Base-by-base conservation (phyloP, 352 stramenopile species). In the Phytophthora sojae region DNA sequence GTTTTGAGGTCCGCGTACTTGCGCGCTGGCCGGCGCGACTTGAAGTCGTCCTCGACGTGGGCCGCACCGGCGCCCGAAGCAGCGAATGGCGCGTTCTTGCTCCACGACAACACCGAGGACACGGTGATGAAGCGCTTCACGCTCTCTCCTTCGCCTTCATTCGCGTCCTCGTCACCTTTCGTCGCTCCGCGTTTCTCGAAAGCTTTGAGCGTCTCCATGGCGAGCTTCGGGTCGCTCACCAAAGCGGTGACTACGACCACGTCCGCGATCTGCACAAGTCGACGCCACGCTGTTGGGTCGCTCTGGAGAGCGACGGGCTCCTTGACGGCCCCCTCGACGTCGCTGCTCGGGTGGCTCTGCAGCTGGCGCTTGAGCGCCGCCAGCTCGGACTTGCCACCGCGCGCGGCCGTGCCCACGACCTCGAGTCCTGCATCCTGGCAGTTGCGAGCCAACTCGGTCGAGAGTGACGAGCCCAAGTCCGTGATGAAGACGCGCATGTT, bases 1-100 rank as follows among this genome's bases (percentile, higher is more conserved):
- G 85, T 92, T 71, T 96, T 96, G 50, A 95, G 81, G 19, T 94
- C 84, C 39, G 84, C 71, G 64, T 87, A 96, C 58, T 83, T 84
- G 17, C 79, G 75, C 15, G 86, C 81, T 6, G 89, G 87, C 45
- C 93, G 93, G 57, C 90, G 77, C 17, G 78, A 84, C 62, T 94
- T 94, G 76, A 96, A 97, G 45, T 83, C 79, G 63, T 91, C 82
- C 76, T 96, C 90, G 1, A 75, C 69, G 59, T 95, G 86, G 11
- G 79, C 77, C 4, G 73, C 60, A 14, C 47, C 50, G 32, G 70
- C 56, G 42, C 79, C 83, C 23, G 65, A 67, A 51, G 89, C 89
- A 32, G 84, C 80, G 30, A 80, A 83, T 19, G 74, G 60, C 0
- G 76, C 47, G 71, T 88, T 94, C 59, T 92, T 92, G 72, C 86